phyloP scores from a whole-genome alignment of 2,329 filamentous ascomycete species.

The Botryotinia convoluta region DNA sequence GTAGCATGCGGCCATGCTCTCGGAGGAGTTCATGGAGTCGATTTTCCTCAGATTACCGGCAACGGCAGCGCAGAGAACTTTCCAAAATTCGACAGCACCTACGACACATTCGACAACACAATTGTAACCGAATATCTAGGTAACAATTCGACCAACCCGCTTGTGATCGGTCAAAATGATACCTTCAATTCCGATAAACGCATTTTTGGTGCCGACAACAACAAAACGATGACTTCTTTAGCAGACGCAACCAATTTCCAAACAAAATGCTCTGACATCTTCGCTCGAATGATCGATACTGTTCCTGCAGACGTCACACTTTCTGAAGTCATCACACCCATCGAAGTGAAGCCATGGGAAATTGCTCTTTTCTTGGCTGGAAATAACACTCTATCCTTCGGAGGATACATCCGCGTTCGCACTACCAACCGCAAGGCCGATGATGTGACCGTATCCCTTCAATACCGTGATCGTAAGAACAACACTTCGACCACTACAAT shows the following conservation, averaged over 20 bases:
- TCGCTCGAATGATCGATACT: constrained; percentile 59
- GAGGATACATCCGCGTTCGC: constrained; percentile 2
- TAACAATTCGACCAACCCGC: constrained; percentile 18
- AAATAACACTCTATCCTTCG: background rate
- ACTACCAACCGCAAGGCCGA: background rate
- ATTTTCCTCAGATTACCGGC: constrained; percentile 10
- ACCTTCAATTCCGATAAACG: constrained; percentile 52
- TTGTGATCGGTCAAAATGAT: constrained; percentile 45
- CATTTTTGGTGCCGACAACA: constrained; percentile 54
- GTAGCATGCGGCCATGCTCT: constrained; percentile 29
- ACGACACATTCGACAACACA: background rate
- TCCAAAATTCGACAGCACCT: background rate
- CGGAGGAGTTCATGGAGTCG: constrained; percentile 25
- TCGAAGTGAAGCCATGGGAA: background rate
- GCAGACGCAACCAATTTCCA: constrained; percentile 45
- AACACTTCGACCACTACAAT: background rate
- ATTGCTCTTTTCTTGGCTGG: background rate
- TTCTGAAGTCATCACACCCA: constrained; percentile 53
- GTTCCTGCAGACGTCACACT: constrained; percentile 52
- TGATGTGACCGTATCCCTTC: background rate
- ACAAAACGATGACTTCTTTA: constrained; percentile 52
- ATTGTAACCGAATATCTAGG: background rate
- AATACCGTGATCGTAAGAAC: background rate
- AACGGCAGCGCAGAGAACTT: background rate
- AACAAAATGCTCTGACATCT: constrained; percentile 47